phyloP scores from a whole-genome alignment of 78 protist species.

The Guillardia theta region DNA sequence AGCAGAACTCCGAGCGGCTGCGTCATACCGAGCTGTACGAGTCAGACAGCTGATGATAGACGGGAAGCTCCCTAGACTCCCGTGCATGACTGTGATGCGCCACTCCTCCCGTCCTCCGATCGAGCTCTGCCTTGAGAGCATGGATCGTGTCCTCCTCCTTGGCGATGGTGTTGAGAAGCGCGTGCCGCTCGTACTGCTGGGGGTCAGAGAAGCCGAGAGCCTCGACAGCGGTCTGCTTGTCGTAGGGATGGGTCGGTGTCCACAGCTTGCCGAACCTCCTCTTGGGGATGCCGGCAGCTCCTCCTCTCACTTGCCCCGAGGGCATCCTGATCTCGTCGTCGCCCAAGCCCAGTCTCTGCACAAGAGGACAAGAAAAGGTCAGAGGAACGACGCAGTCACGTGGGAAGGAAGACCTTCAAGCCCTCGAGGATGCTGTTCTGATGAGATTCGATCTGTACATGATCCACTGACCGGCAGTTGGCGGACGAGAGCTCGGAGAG shows the following conservation, averaged over 20 bases:
- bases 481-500: background rate
- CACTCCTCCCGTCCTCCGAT: no score
- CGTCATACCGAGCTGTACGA: no score
- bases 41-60: no score
- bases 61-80: no score
- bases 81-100: no score
- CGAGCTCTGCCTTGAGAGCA: background rate
- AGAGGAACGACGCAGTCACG: no score
- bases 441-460: background rate
- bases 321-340: background rate
- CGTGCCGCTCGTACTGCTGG: conserved; percentile 6
- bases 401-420: background rate
- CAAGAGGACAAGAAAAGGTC: no score
- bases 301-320: background rate
- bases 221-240: background rate
- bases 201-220: background rate
- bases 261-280: background rate
- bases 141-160: background rate
- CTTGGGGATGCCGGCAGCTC: background rate
- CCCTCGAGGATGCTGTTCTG: background rate
- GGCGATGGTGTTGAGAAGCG: background rate
- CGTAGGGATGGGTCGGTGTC: background rate
- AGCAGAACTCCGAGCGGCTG: no score
- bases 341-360: background rate
- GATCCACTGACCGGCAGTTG: background rate